Evolutionary conservation across 176 grass and related monocot genomes (phyloP).

Genomic region (Carex scoparia): DNA sequence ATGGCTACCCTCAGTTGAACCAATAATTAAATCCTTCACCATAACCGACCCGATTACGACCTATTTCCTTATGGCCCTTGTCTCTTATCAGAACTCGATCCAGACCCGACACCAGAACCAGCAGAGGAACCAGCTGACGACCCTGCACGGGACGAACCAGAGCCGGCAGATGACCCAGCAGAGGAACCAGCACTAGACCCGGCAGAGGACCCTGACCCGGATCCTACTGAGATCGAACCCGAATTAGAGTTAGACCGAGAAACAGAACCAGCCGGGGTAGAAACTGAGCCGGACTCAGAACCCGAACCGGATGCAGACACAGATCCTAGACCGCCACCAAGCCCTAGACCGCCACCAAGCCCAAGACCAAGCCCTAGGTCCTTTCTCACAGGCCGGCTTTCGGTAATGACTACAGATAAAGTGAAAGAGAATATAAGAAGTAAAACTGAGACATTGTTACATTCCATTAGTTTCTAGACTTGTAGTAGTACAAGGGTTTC

Average conservation of each 20-base stretch:
- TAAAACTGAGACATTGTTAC: not conserved
- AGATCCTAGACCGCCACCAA: conserved; percentile 8
- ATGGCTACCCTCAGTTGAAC: not conserved
- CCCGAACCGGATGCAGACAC: conserved; percentile 26
- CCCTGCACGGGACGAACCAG: conserved; percentile 16
- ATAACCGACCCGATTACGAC: not conserved
- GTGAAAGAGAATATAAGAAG: conserved; percentile 6
- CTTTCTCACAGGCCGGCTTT: conserved; percentile 44
- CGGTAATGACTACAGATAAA: not conserved
- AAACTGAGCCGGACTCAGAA: conserved; percentile 26
- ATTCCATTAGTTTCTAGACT: conserved; percentile 21
- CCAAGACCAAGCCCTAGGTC: conserved; percentile 33
- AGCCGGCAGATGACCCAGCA: conserved; percentile 30
- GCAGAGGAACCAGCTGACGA: conserved; percentile 37
- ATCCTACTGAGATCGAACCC: conserved; percentile 15
- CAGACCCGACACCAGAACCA: not conserved
- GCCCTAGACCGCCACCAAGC: conserved; percentile 23
- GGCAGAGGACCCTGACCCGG: conserved; percentile 35
- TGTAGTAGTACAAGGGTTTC: not conserved
- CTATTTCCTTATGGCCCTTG: not conserved
- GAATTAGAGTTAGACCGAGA: conserved; percentile 30
- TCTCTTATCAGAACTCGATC: conserved; percentile 21
- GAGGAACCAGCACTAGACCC: conserved; percentile 35
- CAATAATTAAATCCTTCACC: conserved; percentile 31
- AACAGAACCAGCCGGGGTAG: conserved; percentile 14